Percentiles rank a stretch among this genome's conserved stretches.
Evolutionary conservation across 116 monocot species (phyloP).

Genomic region (Trichopus zeylanicus): DNA sequence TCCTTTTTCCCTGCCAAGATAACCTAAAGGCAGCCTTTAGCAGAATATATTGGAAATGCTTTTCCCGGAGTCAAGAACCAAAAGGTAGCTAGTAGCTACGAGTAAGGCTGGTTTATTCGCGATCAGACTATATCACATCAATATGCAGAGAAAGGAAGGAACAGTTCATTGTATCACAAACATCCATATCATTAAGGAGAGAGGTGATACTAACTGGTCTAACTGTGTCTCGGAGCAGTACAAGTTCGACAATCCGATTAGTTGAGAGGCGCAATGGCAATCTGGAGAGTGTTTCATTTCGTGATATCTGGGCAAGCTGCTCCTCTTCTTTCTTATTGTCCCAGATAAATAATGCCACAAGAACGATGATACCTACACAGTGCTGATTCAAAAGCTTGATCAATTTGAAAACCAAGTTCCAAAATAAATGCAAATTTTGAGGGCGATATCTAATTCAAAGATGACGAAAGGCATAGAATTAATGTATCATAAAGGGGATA

Average conservation of each 20-base stretch:
- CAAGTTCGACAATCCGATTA: conserved; percentile 84
- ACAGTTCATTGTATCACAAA: not conserved
- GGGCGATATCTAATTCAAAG: too few relatives aligned
- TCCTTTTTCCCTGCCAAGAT: conserved; percentile 91
- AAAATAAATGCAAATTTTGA: too few relatives aligned
- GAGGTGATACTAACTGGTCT: conserved; percentile 70
- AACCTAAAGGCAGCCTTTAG: conserved; percentile 50
- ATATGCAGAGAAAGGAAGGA: too few relatives aligned
- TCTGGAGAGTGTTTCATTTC: conserved; percentile 90
- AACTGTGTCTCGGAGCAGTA: conserved; percentile 77
- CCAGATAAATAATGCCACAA: conserved; percentile 89
- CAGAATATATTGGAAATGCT: not conserved
- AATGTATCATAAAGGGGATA: too few relatives aligned
- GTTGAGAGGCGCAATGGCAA: conserved; percentile 93
- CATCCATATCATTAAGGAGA: not conserved
- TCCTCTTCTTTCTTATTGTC: conserved; percentile 96
- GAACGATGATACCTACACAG: conserved; percentile 74
- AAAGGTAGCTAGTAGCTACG: not conserved
- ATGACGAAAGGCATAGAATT: too few relatives aligned
- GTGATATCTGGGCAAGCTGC: conserved; percentile 77
- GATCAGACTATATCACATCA: too few relatives aligned
- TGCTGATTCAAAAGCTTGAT: conserved; percentile 78
- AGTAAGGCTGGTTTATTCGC: not conserved
- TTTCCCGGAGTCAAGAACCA: not conserved
- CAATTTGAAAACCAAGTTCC: conserved; percentile 35